Base-by-base conservation (phyloP, 768 basidiomycete species). In the Tricholoma saponaceum region DNA sequence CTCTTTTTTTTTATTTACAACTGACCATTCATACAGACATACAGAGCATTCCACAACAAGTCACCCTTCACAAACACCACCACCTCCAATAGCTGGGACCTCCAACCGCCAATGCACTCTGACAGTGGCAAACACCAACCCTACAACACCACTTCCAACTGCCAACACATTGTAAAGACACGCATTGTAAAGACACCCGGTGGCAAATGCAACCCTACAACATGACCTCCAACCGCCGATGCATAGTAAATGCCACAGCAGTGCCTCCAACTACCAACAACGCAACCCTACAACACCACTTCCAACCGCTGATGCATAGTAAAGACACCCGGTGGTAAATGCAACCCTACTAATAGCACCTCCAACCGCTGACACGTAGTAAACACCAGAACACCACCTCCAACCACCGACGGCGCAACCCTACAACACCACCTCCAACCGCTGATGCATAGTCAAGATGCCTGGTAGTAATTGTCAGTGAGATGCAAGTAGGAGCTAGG, bases 21-120 rank as follows among this genome's bases (percentile, higher is more conserved):
- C 37, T n/a, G 37, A 39, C 37, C 37, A 7, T 39, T 39, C 16
- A 18, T 35, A n/a, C 37, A 39, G 37, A 9, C 35, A 30, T 30
- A 30, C 30, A 30, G 30, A 30, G 8, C 14, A 16, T 35, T 35
- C 35, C 2, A n/a, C 37, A 39, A 39, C 37, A 7, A 39, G 37
- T 39, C 37, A 39, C 33, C 33, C 33, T 12, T 3, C 9, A 10
- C 33, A 13, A 39, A 79, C 93, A 96, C 74, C 87, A 89, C 65
- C 87, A n/a, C 94, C 22, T 97, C 98, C 84, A 97, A 97, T 86
- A 98, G 97, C 76, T n/a, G n/a, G n/a, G n/a, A 86, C 87, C 68
- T 98, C 96, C 58, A 95, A 89, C 84, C 86, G 93, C 72, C 83
- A 95, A 72, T 89, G 95, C 66, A 84, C 98, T 63, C 9, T 35